phyloP scores from a whole-genome alignment of 2,329 filamentous ascomycete genomes.

The Capronia epimyces region DNA sequence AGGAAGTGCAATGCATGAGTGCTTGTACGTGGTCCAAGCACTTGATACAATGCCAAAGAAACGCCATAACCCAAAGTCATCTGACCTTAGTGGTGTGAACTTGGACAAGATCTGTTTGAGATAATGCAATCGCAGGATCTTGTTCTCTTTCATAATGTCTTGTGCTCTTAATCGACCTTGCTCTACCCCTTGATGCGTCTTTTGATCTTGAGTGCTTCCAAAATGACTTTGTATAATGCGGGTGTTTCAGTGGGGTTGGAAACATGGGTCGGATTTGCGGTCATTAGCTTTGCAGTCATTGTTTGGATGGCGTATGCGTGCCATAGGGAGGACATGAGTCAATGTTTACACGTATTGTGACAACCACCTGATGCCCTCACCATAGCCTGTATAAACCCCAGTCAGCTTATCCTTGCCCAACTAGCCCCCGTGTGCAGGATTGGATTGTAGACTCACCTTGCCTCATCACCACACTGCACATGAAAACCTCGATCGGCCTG shows the following conservation, averaged over 20 bases:
- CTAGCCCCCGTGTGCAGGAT: not conserved
- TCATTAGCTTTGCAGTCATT: not conserved
- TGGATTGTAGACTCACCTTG: conserved; percentile 61
- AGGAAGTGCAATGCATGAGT: too few relatives aligned
- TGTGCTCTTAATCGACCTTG: not conserved
- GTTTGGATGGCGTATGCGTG: not conserved
- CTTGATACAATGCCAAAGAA: too few relatives aligned
- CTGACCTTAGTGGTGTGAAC: not conserved
- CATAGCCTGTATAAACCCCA: conserved; percentile 58
- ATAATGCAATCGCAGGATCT: not conserved
- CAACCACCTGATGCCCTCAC: conserved; percentile 85
- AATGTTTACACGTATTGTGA: conserved; percentile 75
- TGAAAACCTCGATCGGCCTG: conserved; percentile 92
- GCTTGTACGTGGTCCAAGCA: too few relatives aligned
- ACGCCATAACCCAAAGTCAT: too few relatives aligned
- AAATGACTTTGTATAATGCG: not conserved
- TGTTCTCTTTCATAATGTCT: not conserved
- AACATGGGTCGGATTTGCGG: not conserved
- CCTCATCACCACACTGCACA: conserved; percentile 98
- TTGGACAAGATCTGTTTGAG: too few relatives aligned
- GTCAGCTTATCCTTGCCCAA: conserved; percentile 4
- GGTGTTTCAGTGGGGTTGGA: not conserved
- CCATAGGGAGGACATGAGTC: not conserved
- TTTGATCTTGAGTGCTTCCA: not conserved
- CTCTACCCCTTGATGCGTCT: not conserved